These are phyloP conservation scores for Ambrosia trifida DNA, from an alignment of 129 eudicot species.

Conservation along the genomic window DNA sequence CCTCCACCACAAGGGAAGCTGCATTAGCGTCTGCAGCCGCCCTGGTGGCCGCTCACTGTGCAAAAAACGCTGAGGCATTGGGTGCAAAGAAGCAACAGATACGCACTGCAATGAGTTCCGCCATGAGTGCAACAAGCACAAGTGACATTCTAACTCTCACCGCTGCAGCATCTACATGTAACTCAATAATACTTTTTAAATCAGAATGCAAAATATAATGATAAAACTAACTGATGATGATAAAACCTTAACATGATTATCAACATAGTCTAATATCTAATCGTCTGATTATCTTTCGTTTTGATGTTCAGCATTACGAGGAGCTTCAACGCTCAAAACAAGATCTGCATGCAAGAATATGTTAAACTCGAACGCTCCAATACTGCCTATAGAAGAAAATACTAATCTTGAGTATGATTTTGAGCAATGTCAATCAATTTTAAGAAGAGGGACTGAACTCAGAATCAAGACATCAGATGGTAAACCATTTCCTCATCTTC, in stretches of 20 bases:
- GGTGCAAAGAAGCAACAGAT: slow-evolving; percentile 83
- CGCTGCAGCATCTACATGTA: slow-evolving; percentile 97
- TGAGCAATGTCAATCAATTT: slow-evolving; percentile 50
- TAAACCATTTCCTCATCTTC: slow-evolving; percentile 22
- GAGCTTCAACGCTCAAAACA: slow-evolving; percentile 80
- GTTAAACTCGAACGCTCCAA: slow-evolving; percentile 53
- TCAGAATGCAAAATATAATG: too few relatives aligned
- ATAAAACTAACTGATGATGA: too few relatives aligned
- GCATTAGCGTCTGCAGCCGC: slow-evolving; percentile 86
- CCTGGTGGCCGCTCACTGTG: slow-evolving; percentile 90
- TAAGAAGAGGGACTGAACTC: slow-evolving; percentile 67
- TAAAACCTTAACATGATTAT: not conserved
- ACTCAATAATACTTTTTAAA: not conserved
- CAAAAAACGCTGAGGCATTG: slow-evolving; percentile 76
- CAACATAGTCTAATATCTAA: not conserved
- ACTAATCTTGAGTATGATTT: slow-evolving; percentile 51
- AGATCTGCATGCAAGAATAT: slow-evolving; percentile 64
- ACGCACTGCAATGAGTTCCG: slow-evolving; percentile 67
- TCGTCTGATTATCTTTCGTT: not conserved
- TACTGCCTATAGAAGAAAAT: slow-evolving; percentile 69
- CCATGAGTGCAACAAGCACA: slow-evolving; percentile 66
- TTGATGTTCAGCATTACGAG: slow-evolving; percentile 60
- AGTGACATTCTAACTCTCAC: slow-evolving; percentile 77
- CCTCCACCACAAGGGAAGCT: slow-evolving; percentile 45
- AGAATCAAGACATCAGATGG: slow-evolving; percentile 65